phyloP scores from a whole-genome alignment of 2,329 filamentous ascomycete species.

The Thielaviopsis ethacetica region DNA sequence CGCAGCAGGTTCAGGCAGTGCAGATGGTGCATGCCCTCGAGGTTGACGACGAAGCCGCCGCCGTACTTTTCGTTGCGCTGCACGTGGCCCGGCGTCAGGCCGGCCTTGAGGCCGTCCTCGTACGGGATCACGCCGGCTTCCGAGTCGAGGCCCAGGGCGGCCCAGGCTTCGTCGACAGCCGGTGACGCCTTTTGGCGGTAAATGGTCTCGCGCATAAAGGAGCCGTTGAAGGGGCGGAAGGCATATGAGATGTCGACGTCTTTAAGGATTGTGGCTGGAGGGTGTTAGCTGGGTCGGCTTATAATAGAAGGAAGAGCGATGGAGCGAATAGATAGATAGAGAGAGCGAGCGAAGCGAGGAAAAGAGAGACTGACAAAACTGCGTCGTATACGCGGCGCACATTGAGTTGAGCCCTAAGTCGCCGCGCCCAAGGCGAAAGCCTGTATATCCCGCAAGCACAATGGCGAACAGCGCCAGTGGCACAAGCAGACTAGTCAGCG shows the following conservation, averaged over 20 bases:
- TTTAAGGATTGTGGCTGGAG: slow-evolving; percentile 20
- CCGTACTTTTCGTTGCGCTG: slow-evolving; percentile 38
- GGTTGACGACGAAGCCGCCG: slow-evolving; percentile 40
- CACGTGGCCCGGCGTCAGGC: slow-evolving; percentile 37
- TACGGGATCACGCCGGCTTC: slow-evolving; percentile 31
- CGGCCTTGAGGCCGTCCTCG: slow-evolving; percentile 31
- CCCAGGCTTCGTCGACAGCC: slow-evolving; percentile 42
- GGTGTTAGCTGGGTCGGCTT: neutral
- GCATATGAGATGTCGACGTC: slow-evolving; percentile 20
- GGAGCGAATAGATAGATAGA: neutral
- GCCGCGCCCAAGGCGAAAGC: slow-evolving; percentile 12
- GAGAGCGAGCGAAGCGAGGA: neutral
- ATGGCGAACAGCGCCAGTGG: slow-evolving; percentile 11
- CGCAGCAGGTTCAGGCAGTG: slow-evolving; percentile 47
- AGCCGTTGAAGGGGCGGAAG: slow-evolving; percentile 34
- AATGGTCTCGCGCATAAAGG: slow-evolving; percentile 35
- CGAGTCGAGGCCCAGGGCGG: slow-evolving; percentile 24
- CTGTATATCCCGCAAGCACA: slow-evolving; percentile 14
- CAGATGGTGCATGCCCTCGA: slow-evolving; percentile 39
- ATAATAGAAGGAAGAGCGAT: neutral
- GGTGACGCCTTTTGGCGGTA: slow-evolving; percentile 33
- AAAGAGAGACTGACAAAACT: slow-evolving; percentile 20
- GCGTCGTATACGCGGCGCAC: slow-evolving; percentile 20
- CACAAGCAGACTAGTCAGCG: slow-evolving; percentile 5
- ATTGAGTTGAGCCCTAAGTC: slow-evolving; percentile 13